Percentiles rank a stretch among this genome's conserved stretches.
phyloP scores from a whole-genome alignment of 441 rosid species.

The Populus hybrid region DNA sequence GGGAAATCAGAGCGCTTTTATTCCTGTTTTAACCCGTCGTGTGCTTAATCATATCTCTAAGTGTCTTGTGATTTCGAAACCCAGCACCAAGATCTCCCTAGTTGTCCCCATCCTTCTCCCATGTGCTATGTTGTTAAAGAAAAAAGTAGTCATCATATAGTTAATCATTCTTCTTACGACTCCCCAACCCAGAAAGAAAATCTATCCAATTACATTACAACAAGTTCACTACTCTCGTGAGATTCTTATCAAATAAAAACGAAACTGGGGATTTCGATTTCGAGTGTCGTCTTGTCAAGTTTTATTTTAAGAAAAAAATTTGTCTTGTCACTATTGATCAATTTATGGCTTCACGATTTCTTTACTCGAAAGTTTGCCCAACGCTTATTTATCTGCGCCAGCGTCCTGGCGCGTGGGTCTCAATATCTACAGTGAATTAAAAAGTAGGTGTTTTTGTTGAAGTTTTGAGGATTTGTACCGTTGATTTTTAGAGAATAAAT shows the following conservation, averaged over 20 bases:
- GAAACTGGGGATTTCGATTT: background rate
- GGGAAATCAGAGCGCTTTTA: background rate
- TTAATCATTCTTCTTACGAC: background rate
- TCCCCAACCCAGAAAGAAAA: background rate
- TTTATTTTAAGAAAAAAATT: no score
- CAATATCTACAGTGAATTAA: background rate
- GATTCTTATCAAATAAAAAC: background rate
- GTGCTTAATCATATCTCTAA: conserved; percentile 21
- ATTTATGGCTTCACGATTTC: background rate
- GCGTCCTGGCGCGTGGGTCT: background rate
- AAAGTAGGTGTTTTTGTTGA: no score
- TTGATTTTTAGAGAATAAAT: no score
- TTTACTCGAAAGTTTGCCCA: background rate
- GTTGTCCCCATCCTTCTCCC: background rate
- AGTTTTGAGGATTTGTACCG: no score
- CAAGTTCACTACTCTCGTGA: background rate
- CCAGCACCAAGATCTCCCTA: background rate
- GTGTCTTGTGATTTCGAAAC: background rate
- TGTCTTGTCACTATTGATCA: no score
- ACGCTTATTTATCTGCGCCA: background rate
- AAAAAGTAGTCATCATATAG: background rate
- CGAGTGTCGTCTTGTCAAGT: background rate
- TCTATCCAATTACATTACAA: background rate
- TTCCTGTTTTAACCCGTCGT: background rate
- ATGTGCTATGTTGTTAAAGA: conserved; percentile 3